These are phyloP conservation scores for Alopecurus myosuroides DNA, from an alignment of 176 grass and related monocot genomes.

Conservation along the genomic window DNA sequence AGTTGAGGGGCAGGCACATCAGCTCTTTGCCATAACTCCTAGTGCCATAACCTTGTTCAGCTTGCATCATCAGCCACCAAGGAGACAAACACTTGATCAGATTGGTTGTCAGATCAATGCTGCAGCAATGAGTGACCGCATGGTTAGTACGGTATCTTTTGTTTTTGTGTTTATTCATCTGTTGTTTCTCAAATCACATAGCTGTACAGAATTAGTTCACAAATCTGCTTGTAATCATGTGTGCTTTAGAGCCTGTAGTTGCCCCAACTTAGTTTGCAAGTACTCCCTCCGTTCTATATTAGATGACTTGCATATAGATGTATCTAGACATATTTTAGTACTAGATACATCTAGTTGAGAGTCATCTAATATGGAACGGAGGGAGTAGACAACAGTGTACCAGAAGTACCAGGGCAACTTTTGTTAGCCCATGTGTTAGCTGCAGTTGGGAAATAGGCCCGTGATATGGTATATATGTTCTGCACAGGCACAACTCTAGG, in stretches of 20 bases:
- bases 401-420: neutral
- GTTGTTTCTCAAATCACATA: neutral
- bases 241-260: conserved; percentile 6
- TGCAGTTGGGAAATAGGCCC: neutral
- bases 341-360: too few species aligned
- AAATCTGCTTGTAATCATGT: neutral
- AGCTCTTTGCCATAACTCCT: conserved; percentile 83
- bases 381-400: neutral
- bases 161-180: conserved; percentile 1
- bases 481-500: neutral
- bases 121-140: conserved; percentile 78
- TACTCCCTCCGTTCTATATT: too few species aligned
- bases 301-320: too few species aligned
- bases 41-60: conserved; percentile 71
- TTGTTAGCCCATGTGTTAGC: neutral
- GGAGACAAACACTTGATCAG: conserved; percentile 76
- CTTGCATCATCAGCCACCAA: conserved; percentile 84
- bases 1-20: conserved; percentile 72
- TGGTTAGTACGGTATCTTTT: conserved; percentile 51
- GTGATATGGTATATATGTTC: neutral
- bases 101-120: conserved; percentile 79
- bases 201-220: neutral
- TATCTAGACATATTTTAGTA: too few species aligned
- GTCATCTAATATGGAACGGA: too few species aligned
- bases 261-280: neutral